Evolutionary conservation across 208 protist species (phyloP), one percentile per base, ranked within the genome.

Genomic region (Leishmania mexicana): DNA sequence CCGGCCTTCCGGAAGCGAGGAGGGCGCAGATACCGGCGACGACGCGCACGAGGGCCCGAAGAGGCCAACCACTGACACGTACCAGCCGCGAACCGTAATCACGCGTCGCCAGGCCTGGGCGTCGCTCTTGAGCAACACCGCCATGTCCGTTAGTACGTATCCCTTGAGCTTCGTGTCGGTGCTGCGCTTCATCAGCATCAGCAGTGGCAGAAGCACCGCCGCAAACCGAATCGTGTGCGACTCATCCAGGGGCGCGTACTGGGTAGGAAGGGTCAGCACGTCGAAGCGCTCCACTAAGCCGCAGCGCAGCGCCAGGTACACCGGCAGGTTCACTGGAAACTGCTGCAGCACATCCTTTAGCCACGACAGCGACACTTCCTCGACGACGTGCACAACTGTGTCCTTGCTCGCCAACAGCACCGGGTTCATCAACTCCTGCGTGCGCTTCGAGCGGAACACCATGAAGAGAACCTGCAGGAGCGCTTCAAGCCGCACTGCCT

Each of bases 371-470:
- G 90, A 95, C 65, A 94, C 87, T 76, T 93, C 89, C 47, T 88
- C 81, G 15, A 62, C 67, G 15, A 92, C 88, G 81, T 96, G 92
- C 65, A 95, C 90, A 13, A 86, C 78, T 4, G 87, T 88, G 42
- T 94, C 93, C 51, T 85, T 78, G 62, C 83, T 80, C 19, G 80
- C 79, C 42, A 93, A 57, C 71, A 95, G 72, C 31, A 86, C 76
- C 13, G 94, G 89, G 78, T 94, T 96, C 87, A 97, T 89, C 40
- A 96, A 83, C 83, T 96, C 92, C 80, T 96, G 93, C 17, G 91
- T 94, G 35, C 87, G 83, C 77, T 88, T 83, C 49, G 94, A 97
- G 60, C 90, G 92, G 65, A 81, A 85, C 28, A 88, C 87, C 45
- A 97, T 80, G 31, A 95, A 86, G 64, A 91, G 85, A 42, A 97